These are phyloP conservation scores for Brassica juncea DNA, from an alignment of 345 rosid genomes.

Conservation along the genomic window DNA sequence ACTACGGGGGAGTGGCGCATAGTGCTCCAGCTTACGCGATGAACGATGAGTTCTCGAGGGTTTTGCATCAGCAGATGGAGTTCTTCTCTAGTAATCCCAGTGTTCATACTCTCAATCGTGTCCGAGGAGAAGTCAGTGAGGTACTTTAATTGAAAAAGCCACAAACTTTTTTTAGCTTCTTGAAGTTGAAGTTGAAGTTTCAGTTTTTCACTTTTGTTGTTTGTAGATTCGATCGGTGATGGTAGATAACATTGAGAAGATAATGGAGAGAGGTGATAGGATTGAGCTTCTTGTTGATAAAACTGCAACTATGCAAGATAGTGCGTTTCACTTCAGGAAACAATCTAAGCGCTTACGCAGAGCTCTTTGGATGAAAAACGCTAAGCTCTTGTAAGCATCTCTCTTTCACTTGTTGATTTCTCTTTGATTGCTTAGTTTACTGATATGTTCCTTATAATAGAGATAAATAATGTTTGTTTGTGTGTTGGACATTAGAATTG, in stretches of 20 bases:
- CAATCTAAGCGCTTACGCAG: slow-evolving; percentile 91
- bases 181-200: not conserved
- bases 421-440: not conserved
- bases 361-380: slow-evolving; percentile 99
- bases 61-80: slow-evolving; percentile 98
- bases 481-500: not conserved
- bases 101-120: slow-evolving; percentile 88
- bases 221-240: slow-evolving; percentile 79
- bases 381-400: slow-evolving; percentile 78
- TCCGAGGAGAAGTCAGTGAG: slow-evolving; percentile 91
- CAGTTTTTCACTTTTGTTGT: too few relatives aligned
- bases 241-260: slow-evolving; percentile 97
- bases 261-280: slow-evolving; percentile 94
- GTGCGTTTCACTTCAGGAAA: slow-evolving; percentile 88
- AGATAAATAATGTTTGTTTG: too few relatives aligned
- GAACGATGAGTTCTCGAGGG: slow-evolving; percentile 99
- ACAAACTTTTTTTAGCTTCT: not conserved
- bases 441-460: not conserved
- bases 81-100: slow-evolving; percentile 90
- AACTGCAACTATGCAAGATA: slow-evolving; percentile 95
- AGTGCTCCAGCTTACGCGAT: slow-evolving; percentile 92
- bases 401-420: not conserved
- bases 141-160: slow-evolving; percentile 25
- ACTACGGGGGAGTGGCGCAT: slow-evolving; percentile 80
- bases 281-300: slow-evolving; percentile 97